Evolutionary conservation across 179 eudicot species (phyloP).

Genomic region (Spergularia azorica): DNA sequence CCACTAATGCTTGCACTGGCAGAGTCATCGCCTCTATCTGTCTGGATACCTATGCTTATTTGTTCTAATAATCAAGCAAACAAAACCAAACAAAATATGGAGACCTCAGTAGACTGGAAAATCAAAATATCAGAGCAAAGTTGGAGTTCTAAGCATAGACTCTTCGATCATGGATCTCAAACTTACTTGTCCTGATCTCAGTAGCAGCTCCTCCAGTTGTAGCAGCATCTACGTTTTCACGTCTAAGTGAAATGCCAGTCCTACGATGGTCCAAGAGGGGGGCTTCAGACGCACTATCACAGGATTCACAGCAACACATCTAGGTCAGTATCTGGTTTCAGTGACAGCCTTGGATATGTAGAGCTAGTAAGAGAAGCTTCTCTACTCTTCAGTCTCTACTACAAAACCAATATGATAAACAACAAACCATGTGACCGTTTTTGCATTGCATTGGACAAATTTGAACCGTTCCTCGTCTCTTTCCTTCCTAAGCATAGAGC

Average conservation of each 20-base stretch:
- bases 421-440: slow-evolving; percentile 47
- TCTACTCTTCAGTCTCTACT: not conserved
- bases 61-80: slow-evolving; percentile 33
- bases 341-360: not conserved
- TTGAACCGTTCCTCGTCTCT: slow-evolving; percentile 55
- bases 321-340: slow-evolving; percentile 15
- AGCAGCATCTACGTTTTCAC: slow-evolving; percentile 37
- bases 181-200: slow-evolving; percentile 33
- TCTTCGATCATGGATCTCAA: slow-evolving; percentile 9
- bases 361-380: not conserved
- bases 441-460: slow-evolving; percentile 33
- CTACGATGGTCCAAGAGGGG: slow-evolving; percentile 23
- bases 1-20: slow-evolving; percentile 31
- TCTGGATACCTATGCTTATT: slow-evolving; percentile 69
- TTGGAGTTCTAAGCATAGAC: not conserved
- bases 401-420: slow-evolving; percentile 8
- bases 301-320: slow-evolving; percentile 12
- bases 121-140: slow-evolving; percentile 8
- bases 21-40: slow-evolving; percentile 50
- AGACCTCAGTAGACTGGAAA: not conserved
- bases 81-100: not conserved
- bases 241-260: slow-evolving; percentile 25
- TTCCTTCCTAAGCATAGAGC: slow-evolving; percentile 58
- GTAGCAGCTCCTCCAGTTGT: slow-evolving; percentile 27
- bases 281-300: slow-evolving; percentile 40